Conservation (phyloP, 1,139 yeast genomes). For the Kodamaea alishanica region DNA sequence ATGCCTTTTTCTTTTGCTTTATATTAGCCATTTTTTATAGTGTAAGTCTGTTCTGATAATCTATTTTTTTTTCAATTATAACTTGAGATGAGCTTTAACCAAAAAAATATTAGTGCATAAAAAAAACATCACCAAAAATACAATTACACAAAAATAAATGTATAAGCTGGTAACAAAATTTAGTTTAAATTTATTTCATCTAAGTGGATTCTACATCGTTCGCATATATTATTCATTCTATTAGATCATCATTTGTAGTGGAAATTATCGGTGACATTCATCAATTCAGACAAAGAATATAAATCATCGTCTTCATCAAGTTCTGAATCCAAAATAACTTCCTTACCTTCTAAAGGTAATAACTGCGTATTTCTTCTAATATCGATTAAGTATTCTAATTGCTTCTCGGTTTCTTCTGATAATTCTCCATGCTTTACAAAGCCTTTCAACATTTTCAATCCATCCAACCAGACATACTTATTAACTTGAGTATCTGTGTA, state of each 20-base stretch:
- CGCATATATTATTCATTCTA: background rate
- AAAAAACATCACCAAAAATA: no score
- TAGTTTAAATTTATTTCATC: no score
- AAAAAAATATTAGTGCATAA: no score
- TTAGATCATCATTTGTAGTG: slow-evolving; percentile 30
- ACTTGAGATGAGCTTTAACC: slow-evolving; percentile 6
- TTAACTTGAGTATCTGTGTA: slow-evolving; percentile 71
- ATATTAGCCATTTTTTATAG: slow-evolving; percentile 16
- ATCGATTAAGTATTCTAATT: slow-evolving; percentile 54
- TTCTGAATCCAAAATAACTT: slow-evolving; percentile 19
- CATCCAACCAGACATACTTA: slow-evolving; percentile 77
- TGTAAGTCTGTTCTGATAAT: slow-evolving; percentile 3
- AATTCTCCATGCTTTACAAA: slow-evolving; percentile 34
- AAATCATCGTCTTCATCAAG: slow-evolving; percentile 32
- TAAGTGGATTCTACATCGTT: no score
- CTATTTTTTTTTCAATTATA: background rate
- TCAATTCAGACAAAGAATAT: slow-evolving; percentile 43
- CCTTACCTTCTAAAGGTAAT: slow-evolving; percentile 45
- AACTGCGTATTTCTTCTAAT: slow-evolving; percentile 66
- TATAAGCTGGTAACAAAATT: no score
- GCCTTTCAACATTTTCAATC: slow-evolving; percentile 58
- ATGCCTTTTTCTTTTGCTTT: slow-evolving; percentile 11
- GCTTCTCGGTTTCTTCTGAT: slow-evolving; percentile 58
- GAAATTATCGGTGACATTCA: slow-evolving; percentile 36
- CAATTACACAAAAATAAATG: no score